Base-by-base conservation (phyloP, 495 filamentous ascomycete genomes). In the Podospora bellae-mahoneyi region DNA sequence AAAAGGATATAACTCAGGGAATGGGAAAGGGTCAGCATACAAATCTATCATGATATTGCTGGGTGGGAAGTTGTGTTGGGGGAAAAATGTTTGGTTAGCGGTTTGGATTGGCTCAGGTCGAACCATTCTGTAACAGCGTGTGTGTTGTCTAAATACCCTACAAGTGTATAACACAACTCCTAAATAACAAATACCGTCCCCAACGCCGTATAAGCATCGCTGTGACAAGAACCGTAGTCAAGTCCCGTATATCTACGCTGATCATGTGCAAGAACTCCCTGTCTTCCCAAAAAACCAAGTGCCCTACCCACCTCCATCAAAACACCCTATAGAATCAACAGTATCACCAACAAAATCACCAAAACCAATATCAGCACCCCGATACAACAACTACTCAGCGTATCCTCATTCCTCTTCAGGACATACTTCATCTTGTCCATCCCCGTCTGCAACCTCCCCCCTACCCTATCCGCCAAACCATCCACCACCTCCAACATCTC, bases 381-480 rank as follows among this genome's bases (percentile, higher is more conserved):
- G 71, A 99, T 97, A 79, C 93, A 98, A 78, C 94, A 97, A 74
- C 92, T 92, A 68, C 93, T 97, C 84, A 89, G 80, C 78, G 82
- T 81, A 88, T 96, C 95, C 84, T 98, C 95, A 80, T 96, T 98
- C 82, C 90, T 88, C 78, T 90, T 86, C 72, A 98, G 89, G 68
- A 99, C 90, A 78, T 89, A 86, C 61, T 87, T 87, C 69, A 98
- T 84, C 78, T 89, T 93, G 78, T 92, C 89, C 81, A 97, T 87
- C 5, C 96, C 95, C 71, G 84, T 91, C 78, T 90, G 86, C 73
- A 99, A 76, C 77, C 95, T 90, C 15, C 91, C 91, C 10, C 92
- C 92, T 0, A 98, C 93, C 34, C 93, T 84, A 76, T 97, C 94
- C 10, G 90, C 91, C 68, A 97, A 75, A 5, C 81, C 85, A 81